Conservation (phyloP, 163 green algal species). For the Chlamydomonas reinhardtii region DNA sequence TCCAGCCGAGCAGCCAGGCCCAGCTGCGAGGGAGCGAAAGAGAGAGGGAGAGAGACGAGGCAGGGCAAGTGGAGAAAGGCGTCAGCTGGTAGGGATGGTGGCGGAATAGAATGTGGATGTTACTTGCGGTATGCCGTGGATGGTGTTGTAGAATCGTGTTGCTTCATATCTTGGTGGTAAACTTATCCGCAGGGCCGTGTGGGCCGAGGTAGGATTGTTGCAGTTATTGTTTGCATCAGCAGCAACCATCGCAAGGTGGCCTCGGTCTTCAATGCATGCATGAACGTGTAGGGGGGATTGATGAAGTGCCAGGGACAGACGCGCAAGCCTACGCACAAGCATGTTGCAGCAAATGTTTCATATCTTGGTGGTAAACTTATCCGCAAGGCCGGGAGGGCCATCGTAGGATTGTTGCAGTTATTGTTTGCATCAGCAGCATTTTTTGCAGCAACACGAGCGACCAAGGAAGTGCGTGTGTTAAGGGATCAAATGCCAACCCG, state of each 20-base stretch:
- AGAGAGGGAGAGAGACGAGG: neutral
- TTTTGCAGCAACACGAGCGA: too few species aligned
- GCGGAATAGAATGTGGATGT: too few species aligned
- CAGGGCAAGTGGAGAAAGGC: neutral
- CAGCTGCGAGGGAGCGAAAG: constrained; percentile 4
- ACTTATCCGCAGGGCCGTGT: neutral
- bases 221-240: neutral
- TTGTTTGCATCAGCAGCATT: neutral
- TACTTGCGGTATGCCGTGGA: too few species aligned
- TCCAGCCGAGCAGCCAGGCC: constrained; percentile 79
- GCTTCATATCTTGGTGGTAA: neutral
- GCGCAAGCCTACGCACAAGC: too few species aligned
- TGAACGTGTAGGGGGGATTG: too few species aligned
- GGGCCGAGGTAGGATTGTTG: neutral
- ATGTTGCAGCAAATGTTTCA: too few species aligned
- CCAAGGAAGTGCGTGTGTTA: too few species aligned
- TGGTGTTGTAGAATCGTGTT: too few species aligned
- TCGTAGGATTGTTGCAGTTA: neutral
- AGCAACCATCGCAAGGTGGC: neutral
- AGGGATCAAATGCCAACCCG: too few species aligned
- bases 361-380: neutral
- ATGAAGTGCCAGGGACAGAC: too few species aligned
- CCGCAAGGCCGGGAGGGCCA: neutral
- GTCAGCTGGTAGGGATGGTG: too few species aligned
- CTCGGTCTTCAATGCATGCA: too few species aligned